Evolutionary conservation across 2,329 filamentous ascomycete genomes (phyloP), one percentile per base, ranked within the genome.

Genomic region (Hypoxylon sp.): DNA sequence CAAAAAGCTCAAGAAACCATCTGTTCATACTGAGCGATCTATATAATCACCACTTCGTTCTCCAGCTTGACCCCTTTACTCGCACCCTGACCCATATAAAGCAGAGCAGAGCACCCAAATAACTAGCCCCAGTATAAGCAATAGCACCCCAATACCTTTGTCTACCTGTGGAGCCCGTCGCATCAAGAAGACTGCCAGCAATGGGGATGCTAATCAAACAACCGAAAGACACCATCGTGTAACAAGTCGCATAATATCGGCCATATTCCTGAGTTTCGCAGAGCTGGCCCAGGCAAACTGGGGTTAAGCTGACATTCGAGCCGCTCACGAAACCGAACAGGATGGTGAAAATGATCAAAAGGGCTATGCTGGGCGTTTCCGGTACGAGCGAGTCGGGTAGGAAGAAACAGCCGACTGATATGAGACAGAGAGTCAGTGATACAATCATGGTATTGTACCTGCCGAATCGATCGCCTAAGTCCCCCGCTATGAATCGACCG

Each of bases 201-300:
- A 52, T 59, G 11, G 28, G 47, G 28, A 52, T 59, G 22, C 56
- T 43, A 22, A 26, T 51, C n/a, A 52, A 47, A n/a, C 20, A 28
- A 15, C 37, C 56, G 28, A 59, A 32, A 28, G 7, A 34, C 30
- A 22, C 51, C 15, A 47, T 47, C 15, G 41, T 22, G 22, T 44
- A 54, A 15, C 37, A 43, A 1, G 52, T 47, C n/a, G 19, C 41
- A 55, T 37, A 22, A 22, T 47, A 47, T 34, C 41, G 6, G 17
- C 56, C 56, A 19, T 59, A 59, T 17, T 58, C 47, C 48, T 46
- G 34, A 15, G 47, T 52, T 19, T 59, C 47, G 48, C 47, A 59
- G 24, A 59, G 22, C 39, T 37, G 26, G 15, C 56, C 48, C 4
- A 59, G 37, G 24, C 56, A 52, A 7, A 59, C 39, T 19, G 56